Evolutionary conservation across 345 rosid species (phyloP).

Genomic region (Eutrema yunnanense): DNA sequence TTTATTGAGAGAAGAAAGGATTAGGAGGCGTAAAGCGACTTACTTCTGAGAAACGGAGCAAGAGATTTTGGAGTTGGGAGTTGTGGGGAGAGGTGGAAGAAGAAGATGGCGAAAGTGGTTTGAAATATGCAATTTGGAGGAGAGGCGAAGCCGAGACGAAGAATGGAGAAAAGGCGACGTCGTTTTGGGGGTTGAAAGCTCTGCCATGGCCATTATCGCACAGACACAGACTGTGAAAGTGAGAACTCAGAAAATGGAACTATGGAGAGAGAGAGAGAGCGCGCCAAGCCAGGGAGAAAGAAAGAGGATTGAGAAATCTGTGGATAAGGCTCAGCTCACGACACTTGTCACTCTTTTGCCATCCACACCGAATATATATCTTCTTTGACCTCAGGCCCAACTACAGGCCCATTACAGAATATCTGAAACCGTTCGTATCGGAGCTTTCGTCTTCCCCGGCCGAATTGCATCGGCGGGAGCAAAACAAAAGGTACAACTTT

Average conservation of each 20-base stretch:
- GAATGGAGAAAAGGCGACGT: slow-evolving; percentile 36
- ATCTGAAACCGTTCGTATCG: background rate
- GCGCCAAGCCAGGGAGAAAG: slow-evolving; percentile 21
- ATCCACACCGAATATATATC: slow-evolving; percentile 28
- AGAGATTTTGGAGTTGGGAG: slow-evolving; percentile 39
- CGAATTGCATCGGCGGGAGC: background rate
- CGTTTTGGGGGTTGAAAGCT: slow-evolving; percentile 45
- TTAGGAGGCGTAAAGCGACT: background rate
- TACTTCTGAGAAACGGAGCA: slow-evolving; percentile 71
- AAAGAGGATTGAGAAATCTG: slow-evolving; percentile 18
- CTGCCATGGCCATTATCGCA: slow-evolving; percentile 66
- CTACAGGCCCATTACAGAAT: background rate
- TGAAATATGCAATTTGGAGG: slow-evolving; percentile 43
- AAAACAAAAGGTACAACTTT: background rate
- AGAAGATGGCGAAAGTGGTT: slow-evolving; percentile 40
- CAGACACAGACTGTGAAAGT: slow-evolving; percentile 20
- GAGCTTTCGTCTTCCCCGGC: slow-evolving; percentile 21
- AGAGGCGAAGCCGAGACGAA: slow-evolving; percentile 53
- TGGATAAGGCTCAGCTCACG: slow-evolving; percentile 41
- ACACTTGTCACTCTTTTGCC: slow-evolving; percentile 47
- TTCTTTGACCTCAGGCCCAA: slow-evolving; percentile 21
- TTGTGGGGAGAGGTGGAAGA: slow-evolving; percentile 35
- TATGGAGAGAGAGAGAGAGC: background rate
- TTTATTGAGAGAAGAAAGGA: background rate
- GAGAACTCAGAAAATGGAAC: slow-evolving; percentile 8